These are phyloP conservation scores for Candida ovalis DNA, from an alignment of 805 yeast genomes.

Conservation along the genomic window DNA sequence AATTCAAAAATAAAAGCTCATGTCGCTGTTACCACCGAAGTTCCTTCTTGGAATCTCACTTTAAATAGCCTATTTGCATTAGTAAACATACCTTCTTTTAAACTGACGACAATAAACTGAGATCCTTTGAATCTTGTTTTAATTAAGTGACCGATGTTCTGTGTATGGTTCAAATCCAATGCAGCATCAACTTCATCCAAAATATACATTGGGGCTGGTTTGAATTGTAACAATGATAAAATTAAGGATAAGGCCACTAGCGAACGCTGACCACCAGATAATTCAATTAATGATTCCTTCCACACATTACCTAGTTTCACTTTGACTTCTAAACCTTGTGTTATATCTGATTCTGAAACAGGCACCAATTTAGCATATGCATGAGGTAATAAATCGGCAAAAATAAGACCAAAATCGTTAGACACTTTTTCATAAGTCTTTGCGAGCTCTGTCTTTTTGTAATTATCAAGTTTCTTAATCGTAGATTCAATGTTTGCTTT, in stretches of 20 bases:
- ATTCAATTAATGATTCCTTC: conserved; percentile 93
- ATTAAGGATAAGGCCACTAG: conserved; percentile 89
- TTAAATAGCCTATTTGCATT: conserved; percentile 94
- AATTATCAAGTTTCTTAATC: conserved; percentile 74
- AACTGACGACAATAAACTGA: conserved; percentile 92
- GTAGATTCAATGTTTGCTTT: conserved; percentile 88
- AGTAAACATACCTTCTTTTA: conserved; percentile 97
- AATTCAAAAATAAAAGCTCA: conserved; percentile 19
- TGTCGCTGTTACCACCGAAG: conserved; percentile 81
- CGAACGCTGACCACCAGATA: conserved; percentile 97
- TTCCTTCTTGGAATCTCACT: conserved; percentile 94
- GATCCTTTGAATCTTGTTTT: conserved; percentile 94
- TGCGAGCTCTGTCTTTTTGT: conserved; percentile 76
- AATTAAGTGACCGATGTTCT: conserved; percentile 93
- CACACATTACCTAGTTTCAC: conserved; percentile 89
- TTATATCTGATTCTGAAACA: conserved; percentile 73
- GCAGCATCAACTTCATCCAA: conserved; percentile 99
- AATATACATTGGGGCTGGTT: conserved; percentile 98
- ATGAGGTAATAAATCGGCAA: conserved; percentile 82
- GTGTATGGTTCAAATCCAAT: conserved; percentile 92
- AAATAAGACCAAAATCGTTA: conserved; percentile 84
- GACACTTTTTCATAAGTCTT: conserved; percentile 86
- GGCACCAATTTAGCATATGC: conserved; percentile 88
- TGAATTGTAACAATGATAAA: conserved; percentile 86
- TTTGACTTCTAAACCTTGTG: conserved; percentile 85